Conservation (phyloP, 345 rosid genomes). For the Carallia pectinifolia region DNA sequence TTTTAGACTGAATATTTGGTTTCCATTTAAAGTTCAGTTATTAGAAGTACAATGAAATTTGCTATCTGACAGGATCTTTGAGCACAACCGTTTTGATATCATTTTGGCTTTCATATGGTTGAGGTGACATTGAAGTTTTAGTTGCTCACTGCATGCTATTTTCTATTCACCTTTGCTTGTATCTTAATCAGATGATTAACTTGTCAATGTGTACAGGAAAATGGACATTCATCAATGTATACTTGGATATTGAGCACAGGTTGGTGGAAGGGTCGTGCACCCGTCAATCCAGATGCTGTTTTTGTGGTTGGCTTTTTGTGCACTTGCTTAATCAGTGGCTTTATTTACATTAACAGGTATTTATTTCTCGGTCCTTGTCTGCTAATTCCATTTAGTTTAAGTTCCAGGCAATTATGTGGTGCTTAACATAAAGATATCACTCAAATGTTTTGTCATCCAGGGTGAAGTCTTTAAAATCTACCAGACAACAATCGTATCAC, state of each 20-base stretch:
- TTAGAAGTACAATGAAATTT: no score
- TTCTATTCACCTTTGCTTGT: not conserved
- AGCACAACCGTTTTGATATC: not conserved
- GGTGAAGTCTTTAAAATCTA: constrained; percentile 27
- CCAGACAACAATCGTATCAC: constrained; percentile 30
- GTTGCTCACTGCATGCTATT: not conserved
- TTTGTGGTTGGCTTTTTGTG: constrained; percentile 51
- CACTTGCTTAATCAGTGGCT: constrained; percentile 48
- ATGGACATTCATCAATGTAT: constrained; percentile 57
- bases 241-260: constrained; percentile 71
- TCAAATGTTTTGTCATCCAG: constrained; percentile 30
- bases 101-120: not conserved
- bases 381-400: not conserved
- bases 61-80: no score
- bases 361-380: not conserved
- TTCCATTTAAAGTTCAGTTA: no score
- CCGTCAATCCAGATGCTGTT: constrained; percentile 63
- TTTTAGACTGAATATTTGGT: no score
- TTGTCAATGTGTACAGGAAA: constrained; percentile 40
- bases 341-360: constrained; percentile 63
- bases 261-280: constrained; percentile 64
- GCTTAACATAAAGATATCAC: not conserved
- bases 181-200: not conserved
- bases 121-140: not conserved
- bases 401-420: not conserved